phyloP scores from a whole-genome alignment of 1,284 basidiomycete genomes.

The Rugiboletus extremiorientalis region DNA sequence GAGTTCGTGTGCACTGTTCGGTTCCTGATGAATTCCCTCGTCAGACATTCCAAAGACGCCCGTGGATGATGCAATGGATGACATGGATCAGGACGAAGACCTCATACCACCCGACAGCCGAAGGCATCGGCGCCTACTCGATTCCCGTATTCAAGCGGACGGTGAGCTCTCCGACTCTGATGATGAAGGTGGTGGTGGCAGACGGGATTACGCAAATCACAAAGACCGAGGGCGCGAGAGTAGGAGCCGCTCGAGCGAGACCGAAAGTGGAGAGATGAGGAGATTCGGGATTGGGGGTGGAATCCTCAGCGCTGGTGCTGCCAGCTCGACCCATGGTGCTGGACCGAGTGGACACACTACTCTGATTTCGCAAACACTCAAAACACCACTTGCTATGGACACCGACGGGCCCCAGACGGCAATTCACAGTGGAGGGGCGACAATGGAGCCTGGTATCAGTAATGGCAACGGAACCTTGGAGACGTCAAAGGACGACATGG shows the following conservation, averaged over 20 bases:
- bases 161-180: conserved; percentile 85
- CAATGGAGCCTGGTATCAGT: conserved; percentile 20
- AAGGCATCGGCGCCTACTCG: conserved; percentile 69
- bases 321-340: conserved; percentile 60
- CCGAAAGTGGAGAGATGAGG: conserved; percentile 42
- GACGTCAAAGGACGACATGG: conserved; percentile 26
- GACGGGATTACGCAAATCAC: conserved; percentile 64
- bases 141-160: conserved; percentile 71
- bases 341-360: conserved; percentile 71
- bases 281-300: conserved; percentile 69
- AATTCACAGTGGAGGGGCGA: conserved; percentile 24
- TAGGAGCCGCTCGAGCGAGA: conserved; percentile 38
- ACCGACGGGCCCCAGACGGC: conserved; percentile 40
- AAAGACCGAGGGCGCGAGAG: conserved; percentile 49
- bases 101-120: conserved; percentile 73
- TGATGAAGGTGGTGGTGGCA: conserved; percentile 82
- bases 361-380: conserved; percentile 35
- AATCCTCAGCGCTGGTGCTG: conserved; percentile 59
- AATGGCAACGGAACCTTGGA: conserved; percentile 16
- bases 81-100: conserved; percentile 81
- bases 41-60: conserved; percentile 77
- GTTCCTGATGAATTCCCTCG: neutral
- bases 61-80: conserved; percentile 77
- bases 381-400: conserved; percentile 51
- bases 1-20: neutral